A percentile compares a stretch with the other conserved stretches of the same genome.
Evolutionary conservation across 768 basidiomycete genomes (phyloP).

Genomic region (Kwoniella pini): DNA sequence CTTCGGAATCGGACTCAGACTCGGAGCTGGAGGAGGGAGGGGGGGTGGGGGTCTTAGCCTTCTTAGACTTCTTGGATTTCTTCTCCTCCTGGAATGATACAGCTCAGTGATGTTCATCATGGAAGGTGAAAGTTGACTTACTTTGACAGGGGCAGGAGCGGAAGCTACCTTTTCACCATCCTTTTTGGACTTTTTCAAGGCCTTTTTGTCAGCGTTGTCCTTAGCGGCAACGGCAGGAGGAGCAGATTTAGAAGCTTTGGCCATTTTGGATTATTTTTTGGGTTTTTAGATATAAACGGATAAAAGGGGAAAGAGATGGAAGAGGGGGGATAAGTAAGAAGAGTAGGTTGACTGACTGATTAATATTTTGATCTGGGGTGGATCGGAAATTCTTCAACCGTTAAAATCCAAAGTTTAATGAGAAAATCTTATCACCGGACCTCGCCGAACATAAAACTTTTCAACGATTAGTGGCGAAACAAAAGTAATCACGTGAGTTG

Average conservation of each 20-base stretch:
- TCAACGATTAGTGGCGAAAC: constrained; percentile 4
- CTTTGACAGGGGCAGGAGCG: constrained; percentile 31
- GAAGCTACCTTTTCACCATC: constrained; percentile 29
- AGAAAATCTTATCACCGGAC: constrained; percentile 6
- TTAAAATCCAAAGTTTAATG: background rate
- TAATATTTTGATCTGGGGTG: background rate
- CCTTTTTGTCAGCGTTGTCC: constrained; percentile 45
- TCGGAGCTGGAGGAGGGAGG: constrained; percentile 37
- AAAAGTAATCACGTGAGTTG: background rate
- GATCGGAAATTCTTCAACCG: constrained; percentile 20
- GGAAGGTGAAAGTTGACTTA: constrained; percentile 7
- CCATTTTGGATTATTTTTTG: constrained; percentile 36
- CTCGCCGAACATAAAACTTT: constrained; percentile 8
- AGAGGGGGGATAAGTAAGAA: constrained; percentile 5
- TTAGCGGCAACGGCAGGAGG: constrained; percentile 41
- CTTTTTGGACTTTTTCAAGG: constrained; percentile 44
- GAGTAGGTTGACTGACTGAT: background rate
- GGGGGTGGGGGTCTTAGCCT: constrained; percentile 38
- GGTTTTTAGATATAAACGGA: background rate
- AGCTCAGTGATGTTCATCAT: background rate
- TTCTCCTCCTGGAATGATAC: constrained; percentile 23
- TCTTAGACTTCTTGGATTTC: constrained; percentile 46
- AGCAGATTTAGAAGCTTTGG: constrained; percentile 40
- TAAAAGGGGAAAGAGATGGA: constrained; percentile 9
- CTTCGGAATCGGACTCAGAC: constrained; percentile 35